A percentile compares a stretch with the other conserved stretches of the same genome.
Evolutionary conservation across 305 asterid genomes (phyloP).

Genomic region (Fraxinus dipetala): DNA sequence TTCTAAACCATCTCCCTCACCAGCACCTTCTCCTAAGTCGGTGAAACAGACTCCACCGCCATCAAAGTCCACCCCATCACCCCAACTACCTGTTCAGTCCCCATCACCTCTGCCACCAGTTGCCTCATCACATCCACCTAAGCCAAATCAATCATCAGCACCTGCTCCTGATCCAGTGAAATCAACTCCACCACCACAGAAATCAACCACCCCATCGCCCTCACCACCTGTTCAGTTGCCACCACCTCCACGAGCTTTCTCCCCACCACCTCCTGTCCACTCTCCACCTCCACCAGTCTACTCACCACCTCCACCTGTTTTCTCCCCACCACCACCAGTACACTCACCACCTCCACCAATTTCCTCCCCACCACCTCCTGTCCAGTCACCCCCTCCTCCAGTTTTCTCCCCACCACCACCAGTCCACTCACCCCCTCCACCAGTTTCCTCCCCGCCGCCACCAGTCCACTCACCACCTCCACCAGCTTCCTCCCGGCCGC

Average conservation of each 20-base stretch:
- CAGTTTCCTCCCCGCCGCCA: conserved; percentile 5
- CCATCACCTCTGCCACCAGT: not conserved
- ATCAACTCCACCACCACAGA: not conserved
- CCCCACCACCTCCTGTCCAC: not conserved
- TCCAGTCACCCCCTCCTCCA: not conserved
- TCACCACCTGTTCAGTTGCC: not conserved
- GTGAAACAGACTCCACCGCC: not conserved
- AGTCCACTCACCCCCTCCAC: not conserved
- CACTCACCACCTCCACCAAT: not conserved
- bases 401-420: not conserved
- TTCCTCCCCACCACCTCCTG: not conserved
- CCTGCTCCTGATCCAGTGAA: not conserved
- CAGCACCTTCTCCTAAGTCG: not conserved
- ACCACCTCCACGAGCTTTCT: not conserved
- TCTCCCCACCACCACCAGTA: not conserved
- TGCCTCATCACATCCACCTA: not conserved
- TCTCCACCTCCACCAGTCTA: not conserved
- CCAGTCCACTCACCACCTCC: not conserved
- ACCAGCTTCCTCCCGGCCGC: conserved; percentile 5
- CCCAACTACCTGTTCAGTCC: not conserved
- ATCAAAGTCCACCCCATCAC: not conserved
- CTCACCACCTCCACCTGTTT: not conserved
- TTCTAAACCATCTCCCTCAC: not conserved
- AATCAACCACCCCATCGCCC: not conserved
- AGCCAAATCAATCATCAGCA: not conserved